phyloP scores from a whole-genome alignment of 2,329 filamentous ascomycete genomes.

The Albifimbria verrucaria region DNA sequence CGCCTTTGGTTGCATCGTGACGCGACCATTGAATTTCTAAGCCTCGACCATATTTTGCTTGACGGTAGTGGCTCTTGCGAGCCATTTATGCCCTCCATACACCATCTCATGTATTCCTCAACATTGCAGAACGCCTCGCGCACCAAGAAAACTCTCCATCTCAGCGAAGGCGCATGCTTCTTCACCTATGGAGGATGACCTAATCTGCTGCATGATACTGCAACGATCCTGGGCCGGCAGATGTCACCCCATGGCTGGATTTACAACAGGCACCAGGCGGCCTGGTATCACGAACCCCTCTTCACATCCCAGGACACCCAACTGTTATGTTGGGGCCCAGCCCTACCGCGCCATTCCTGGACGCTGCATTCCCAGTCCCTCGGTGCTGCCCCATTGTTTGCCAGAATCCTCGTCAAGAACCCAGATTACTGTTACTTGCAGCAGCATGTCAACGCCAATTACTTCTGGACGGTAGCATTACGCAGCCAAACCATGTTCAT shows the following conservation, averaged over 20 bases:
- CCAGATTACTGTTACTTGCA: not conserved
- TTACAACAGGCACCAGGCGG: conserved; percentile 13
- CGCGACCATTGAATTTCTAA: no score
- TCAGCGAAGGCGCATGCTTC: no score
- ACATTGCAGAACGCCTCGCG: no score
- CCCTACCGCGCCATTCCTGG: not conserved
- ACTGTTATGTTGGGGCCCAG: not conserved
- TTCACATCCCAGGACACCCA: not conserved
- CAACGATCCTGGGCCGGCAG: conserved; percentile 21
- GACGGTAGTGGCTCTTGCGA: no score
- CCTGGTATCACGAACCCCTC: not conserved
- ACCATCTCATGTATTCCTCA: no score
- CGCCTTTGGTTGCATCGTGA: no score
- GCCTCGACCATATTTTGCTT: no score
- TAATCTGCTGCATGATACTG: conserved; percentile 18
- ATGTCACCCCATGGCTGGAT: conserved; percentile 21
- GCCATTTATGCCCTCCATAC: no score
- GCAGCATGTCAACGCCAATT: not conserved
- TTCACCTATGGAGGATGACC: no score
- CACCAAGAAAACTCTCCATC: no score
- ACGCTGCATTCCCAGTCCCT: not conserved
- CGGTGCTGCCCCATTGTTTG: not conserved
- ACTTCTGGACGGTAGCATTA: not conserved
- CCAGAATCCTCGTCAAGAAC: not conserved
- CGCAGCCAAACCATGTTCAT: not conserved